Evolutionary conservation across 73 alveolate genomes (phyloP).

Genomic region (Uronychia setigera): DNA sequence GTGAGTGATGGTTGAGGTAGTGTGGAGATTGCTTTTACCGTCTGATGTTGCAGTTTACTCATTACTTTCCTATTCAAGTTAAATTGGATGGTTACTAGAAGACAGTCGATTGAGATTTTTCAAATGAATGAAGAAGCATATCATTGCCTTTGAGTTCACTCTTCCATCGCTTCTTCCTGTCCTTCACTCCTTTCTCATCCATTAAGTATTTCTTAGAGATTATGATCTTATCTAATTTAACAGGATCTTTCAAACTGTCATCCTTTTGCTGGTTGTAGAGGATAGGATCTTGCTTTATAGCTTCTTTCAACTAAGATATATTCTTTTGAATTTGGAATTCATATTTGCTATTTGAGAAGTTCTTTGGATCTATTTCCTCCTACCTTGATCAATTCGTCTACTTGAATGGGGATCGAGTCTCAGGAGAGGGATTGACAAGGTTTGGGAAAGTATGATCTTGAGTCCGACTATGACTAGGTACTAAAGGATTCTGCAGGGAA

Average conservation of each 20-base stretch:
- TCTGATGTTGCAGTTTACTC: background rate
- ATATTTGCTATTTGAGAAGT: background rate
- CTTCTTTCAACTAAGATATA: background rate
- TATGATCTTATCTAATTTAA: background rate
- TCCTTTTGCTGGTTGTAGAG: too few relatives aligned
- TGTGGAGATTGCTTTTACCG: too few relatives aligned
- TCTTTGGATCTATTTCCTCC: background rate
- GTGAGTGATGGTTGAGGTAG: too few relatives aligned
- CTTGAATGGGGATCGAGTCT: background rate
- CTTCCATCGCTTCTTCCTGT: background rate
- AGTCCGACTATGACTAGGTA: background rate
- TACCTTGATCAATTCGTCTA: background rate
- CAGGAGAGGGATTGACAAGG: background rate
- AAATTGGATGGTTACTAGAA: background rate
- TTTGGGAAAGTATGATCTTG: background rate
- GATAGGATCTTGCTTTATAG: background rate
- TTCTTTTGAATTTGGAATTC: background rate
- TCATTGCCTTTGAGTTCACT: background rate
- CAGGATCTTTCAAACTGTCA: background rate
- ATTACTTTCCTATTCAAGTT: background rate
- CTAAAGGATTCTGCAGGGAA: background rate
- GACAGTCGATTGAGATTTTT: background rate
- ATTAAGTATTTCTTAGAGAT: background rate
- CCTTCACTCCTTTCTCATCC: background rate
- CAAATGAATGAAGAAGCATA: background rate